Evolutionary conservation across 2,329 filamentous ascomycete genomes (phyloP), one percentile per base, ranked within the genome.

Genomic region (Purpureocillium lavendulum): DNA sequence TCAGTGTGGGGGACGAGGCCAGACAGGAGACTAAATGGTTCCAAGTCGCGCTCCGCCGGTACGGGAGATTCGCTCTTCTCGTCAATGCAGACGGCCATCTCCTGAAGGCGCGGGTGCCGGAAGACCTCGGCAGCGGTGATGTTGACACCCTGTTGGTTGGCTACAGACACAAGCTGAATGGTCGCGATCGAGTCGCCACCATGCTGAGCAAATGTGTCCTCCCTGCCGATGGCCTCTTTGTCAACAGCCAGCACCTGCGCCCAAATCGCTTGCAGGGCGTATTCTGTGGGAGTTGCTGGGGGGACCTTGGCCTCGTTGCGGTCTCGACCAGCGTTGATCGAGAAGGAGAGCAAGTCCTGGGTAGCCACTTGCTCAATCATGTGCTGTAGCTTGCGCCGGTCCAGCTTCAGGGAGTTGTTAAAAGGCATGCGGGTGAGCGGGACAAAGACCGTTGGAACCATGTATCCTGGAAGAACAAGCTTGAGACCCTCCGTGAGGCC

Each of bases 241-340:
- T 52, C 42, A 1, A 70, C 52, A 4, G 46, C 50, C 14, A 74
- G 52, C 3, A 71, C 60, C 3, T 56, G 55, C 13, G 63, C 57
- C 70, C 72, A 76, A 18, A 69, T 52, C 7, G 53, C 47, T 1
- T 24, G 17, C 14, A 40, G 7, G 8, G 13, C n/a, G 4, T 15
- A 13, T 6, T 33, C 30, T 5, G 29, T 37, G 7, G 15, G 15
- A 30, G 35, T 36, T 6, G 29, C 9, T 13, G 35, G 35, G 15
- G 35, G 15, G 5, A 26, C n/a, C 5, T 36, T 36, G 35, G 18
- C 28, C 7, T 15, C 15, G n/a, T 13, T 17, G 18, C 10, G 8
- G 3, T 10, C 26, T 28, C 28, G 14, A 28, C 14, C 17, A 4
- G 8, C 10, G 7, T n/a, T 16, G 3, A 36, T 15, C 13, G 30